Conservation (phyloP, 2,329 filamentous ascomycete species). For the Huntiella savannae region DNA sequence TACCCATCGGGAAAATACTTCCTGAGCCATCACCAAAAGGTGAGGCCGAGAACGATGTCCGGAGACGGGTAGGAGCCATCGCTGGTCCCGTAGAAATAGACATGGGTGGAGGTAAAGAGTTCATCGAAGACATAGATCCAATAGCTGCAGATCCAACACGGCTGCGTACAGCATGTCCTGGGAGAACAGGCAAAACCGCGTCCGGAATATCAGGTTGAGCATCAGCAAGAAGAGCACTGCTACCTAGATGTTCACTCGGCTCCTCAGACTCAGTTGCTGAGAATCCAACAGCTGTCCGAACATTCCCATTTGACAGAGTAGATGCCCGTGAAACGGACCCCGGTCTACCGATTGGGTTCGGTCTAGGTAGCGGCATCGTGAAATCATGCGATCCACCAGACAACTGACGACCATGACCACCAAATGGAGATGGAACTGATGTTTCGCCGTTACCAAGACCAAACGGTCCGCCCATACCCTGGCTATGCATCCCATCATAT, state of each 20-base stretch:
- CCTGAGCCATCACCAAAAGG: background rate
- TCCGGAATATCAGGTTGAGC: slow-evolving; percentile 20
- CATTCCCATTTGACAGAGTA: no score
- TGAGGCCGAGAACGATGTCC: background rate
- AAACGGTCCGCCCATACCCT: slow-evolving; percentile 2
- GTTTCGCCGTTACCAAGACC: background rate
- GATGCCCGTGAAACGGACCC: no score
- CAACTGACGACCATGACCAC: slow-evolving; percentile 53
- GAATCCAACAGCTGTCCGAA: no score
- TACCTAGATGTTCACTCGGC: slow-evolving; percentile 66
- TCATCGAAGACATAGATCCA: background rate
- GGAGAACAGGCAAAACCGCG: background rate
- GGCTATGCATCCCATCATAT: slow-evolving; percentile 6
- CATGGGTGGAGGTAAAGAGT: slow-evolving; percentile 13
- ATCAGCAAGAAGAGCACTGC: slow-evolving; percentile 71
- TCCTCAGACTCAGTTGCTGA: slow-evolving; percentile 28
- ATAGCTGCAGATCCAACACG: slow-evolving; percentile 6
- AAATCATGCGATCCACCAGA: slow-evolving; percentile 30
- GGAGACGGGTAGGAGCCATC: slow-evolving; percentile 24
- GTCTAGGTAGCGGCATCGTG: slow-evolving; percentile 15
- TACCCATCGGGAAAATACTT: background rate
- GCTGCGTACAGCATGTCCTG: background rate
- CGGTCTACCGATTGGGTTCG: slow-evolving; percentile 14
- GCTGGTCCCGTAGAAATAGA: slow-evolving; percentile 16
- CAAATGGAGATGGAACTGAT: slow-evolving; percentile 14